Percentiles rank a stretch among this genome's conserved stretches.
These are phyloP conservation scores for Neurospora crassa DNA, from an alignment of 2,329 filamentous ascomycete species.

Conservation along the genomic window DNA sequence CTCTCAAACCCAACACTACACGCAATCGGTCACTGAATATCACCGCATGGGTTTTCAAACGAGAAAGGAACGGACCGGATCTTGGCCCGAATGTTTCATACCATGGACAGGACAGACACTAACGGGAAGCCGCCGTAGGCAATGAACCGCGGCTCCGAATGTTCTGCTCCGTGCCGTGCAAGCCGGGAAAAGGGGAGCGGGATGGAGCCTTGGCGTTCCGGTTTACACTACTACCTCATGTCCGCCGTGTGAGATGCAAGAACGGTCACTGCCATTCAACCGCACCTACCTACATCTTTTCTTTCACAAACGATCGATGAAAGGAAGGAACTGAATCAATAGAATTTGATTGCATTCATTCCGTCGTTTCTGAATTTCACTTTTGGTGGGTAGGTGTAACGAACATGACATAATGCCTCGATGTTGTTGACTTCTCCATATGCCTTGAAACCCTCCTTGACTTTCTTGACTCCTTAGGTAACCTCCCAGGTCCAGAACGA, in stretches of 20 bases:
- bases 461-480: background rate
- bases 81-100: background rate
- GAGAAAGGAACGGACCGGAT: background rate
- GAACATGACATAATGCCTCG: background rate
- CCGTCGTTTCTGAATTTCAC: background rate
- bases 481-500: background rate
- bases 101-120: background rate
- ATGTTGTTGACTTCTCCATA: background rate
- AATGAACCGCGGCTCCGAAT: background rate
- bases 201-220: background rate
- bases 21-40: background rate
- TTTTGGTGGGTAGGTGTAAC: background rate
- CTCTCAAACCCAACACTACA: background rate
- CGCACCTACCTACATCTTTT: background rate
- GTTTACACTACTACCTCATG: background rate
- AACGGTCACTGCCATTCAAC: background rate
- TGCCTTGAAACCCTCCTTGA: background rate
- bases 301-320: background rate
- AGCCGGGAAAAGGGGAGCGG: background rate
- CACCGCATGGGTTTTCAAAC: background rate
- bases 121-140: background rate
- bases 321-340: background rate
- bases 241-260: background rate
- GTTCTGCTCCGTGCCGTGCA: background rate
- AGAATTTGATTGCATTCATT: background rate